Evolutionary conservation across 805 yeast genomes (phyloP).

Genomic region (Candida sanyiensis): DNA sequence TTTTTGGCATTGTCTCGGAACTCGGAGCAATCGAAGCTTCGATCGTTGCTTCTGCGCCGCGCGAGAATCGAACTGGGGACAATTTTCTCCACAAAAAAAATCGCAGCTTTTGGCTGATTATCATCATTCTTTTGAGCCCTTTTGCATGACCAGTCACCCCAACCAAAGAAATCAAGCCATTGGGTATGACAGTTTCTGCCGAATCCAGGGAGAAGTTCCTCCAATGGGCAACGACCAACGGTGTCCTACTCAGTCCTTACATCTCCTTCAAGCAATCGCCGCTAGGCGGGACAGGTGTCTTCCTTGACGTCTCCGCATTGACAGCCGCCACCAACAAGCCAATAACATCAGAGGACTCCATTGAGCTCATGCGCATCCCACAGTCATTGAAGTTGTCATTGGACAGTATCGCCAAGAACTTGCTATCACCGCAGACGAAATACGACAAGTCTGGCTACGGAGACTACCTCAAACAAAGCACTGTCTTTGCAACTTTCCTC

Average conservation of each 20-base stretch:
- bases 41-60: not conserved
- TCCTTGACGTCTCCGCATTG: slow-evolving; percentile 16
- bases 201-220: slow-evolving; percentile 13
- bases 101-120: not conserved
- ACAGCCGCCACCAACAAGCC: slow-evolving; percentile 4
- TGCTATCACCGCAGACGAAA: slow-evolving; percentile 16
- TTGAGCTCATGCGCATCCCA: slow-evolving; percentile 38
- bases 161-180: not conserved
- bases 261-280: slow-evolving; percentile 21
- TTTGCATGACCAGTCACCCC: not conserved
- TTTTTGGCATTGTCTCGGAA: no score
- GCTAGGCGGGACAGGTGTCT: slow-evolving; percentile 35
- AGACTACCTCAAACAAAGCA: slow-evolving; percentile 15
- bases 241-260: slow-evolving; percentile 9
- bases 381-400: slow-evolving; percentile 28
- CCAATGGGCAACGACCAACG: slow-evolving; percentile 13
- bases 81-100: not conserved
- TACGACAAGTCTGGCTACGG: slow-evolving; percentile 12
- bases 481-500: slow-evolving; percentile 17
- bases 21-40: no score
- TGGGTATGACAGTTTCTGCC: slow-evolving; percentile 5
- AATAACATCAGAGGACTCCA: slow-evolving; percentile 8
- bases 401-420: slow-evolving; percentile 21
- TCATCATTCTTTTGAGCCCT: not conserved
- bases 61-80: slow-evolving; percentile 2